phyloP scores from a whole-genome alignment of 2,329 filamentous ascomycete genomes.

The Reticulascus tulasneorum region DNA sequence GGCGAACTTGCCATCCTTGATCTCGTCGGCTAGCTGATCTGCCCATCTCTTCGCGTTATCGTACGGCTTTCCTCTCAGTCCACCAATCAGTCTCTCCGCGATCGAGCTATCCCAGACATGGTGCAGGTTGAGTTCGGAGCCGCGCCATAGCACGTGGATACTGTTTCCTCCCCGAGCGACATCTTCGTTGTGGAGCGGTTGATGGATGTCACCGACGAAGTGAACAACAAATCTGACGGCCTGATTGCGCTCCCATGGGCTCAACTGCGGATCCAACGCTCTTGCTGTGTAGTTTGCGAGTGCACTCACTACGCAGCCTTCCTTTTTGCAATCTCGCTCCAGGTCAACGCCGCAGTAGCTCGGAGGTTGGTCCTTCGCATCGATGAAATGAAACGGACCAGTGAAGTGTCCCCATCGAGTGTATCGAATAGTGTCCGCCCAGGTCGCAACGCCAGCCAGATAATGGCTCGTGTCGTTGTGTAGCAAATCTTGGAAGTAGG shows the following conservation, averaged over 20 bases:
- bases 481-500: slow-evolving; percentile 55
- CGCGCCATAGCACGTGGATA: slow-evolving; percentile 60
- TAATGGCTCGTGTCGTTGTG: slow-evolving; percentile 52
- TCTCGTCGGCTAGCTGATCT: slow-evolving; percentile 47
- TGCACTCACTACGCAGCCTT: slow-evolving; percentile 59
- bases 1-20: slow-evolving; percentile 53
- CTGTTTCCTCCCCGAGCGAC: slow-evolving; percentile 64
- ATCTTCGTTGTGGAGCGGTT: slow-evolving; percentile 64
- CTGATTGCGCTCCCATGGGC: slow-evolving; percentile 44
- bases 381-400: slow-evolving; percentile 64
- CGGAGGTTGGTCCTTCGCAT: slow-evolving; percentile 61
- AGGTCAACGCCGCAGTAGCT: slow-evolving; percentile 52
- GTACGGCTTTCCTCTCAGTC: slow-evolving; percentile 45
- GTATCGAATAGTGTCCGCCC: slow-evolving; percentile 65
- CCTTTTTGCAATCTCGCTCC: slow-evolving; percentile 56
- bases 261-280: slow-evolving; percentile 42
- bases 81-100: slow-evolving; percentile 59
- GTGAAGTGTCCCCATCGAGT: slow-evolving; percentile 60
- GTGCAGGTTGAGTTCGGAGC: slow-evolving; percentile 59
- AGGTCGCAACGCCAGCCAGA: slow-evolving; percentile 60
- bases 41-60: slow-evolving; percentile 53
- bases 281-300: slow-evolving; percentile 58
- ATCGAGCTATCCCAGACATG: slow-evolving; percentile 72
- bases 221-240: slow-evolving; percentile 65
- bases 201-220: slow-evolving; percentile 68